Evolutionary conservation across 805 yeast genomes (phyloP), one percentile per base, ranked within the genome.

Genomic region (Starmera dryadoides): DNA sequence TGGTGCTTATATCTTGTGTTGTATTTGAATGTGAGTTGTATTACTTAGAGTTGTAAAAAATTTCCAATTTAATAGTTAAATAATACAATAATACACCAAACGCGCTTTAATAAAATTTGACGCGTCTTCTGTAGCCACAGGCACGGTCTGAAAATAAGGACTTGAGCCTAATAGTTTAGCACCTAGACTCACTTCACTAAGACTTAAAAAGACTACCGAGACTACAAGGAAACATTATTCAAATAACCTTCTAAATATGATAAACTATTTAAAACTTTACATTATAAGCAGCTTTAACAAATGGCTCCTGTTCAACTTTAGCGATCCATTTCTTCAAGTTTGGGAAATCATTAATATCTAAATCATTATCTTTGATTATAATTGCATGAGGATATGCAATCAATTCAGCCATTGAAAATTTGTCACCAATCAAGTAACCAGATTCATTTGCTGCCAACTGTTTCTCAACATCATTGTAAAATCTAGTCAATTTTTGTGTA

Each of bases 341-440:
- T 16, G 40, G 40, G 19, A 33, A 38, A 4, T 20, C 21, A 17
- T 29, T 20, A 12, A 37, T n/a, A 33, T 25, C 32, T 1, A 19
- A 11, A 15, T 15, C 11, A 25, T 11, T 18, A 26, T 12, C n/a
- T 3, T 30, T 20, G 14, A 22, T 29, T 58, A 79, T 78, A 73
- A 8, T 4, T 18, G 29, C 29, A 22, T 33, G 40, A 4, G 72
- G 66, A 39, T 58, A 62, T 10, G 61, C 44, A 14, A 63, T 58
- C 19, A 75, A 49, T 53, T 80, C 86, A 7, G 81, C 81, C 40
- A 73, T 64, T 1, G 76, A 58, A 28, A 76, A 47, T 38, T 72
- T 73, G 43, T 70, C 69, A 29, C 81, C 80, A 37, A 74, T 79
- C 19, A 77, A 56, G 48, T 50, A 79, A 2, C 77, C 78, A 18